Conservation (phyloP, 1,284 basidiomycete species). For the Ustilago bromivora region DNA sequence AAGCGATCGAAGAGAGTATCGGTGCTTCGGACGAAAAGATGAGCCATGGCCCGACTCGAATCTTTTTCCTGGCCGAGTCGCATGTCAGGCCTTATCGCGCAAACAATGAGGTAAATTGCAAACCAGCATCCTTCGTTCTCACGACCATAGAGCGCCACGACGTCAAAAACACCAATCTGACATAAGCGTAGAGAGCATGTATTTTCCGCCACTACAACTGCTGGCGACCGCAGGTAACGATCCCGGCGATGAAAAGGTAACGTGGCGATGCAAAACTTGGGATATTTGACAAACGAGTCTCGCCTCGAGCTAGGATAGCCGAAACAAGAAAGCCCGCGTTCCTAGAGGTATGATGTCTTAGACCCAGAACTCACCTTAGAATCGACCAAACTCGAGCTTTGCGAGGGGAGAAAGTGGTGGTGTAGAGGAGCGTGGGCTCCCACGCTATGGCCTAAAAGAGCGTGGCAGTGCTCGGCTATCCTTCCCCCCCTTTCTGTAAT, state of each 20-base stretch:
- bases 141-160: not conserved
- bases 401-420: not conserved
- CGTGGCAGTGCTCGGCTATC: slow-evolving; percentile 1
- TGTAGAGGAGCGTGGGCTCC: not conserved
- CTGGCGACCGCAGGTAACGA: not conserved
- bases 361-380: not conserved
- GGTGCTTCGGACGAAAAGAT: too few species aligned
- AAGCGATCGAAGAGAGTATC: too few species aligned
- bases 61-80: not conserved
- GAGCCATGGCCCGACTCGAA: too few species aligned
- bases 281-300: not conserved
- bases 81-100: not conserved
- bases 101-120: not conserved
- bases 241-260: not conserved
- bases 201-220: not conserved
- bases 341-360: not conserved
- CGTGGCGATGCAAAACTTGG: not conserved
- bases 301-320: not conserved
- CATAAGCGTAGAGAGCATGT: not conserved
- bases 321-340: not conserved
- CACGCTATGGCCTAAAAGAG: not conserved
- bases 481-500: not conserved
- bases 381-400: too few species aligned
- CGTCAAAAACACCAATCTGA: not conserved
- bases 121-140: not conserved